Evolutionary conservation across 2,329 filamentous ascomycete genomes (phyloP).

Genomic region (Exophiala sideris): DNA sequence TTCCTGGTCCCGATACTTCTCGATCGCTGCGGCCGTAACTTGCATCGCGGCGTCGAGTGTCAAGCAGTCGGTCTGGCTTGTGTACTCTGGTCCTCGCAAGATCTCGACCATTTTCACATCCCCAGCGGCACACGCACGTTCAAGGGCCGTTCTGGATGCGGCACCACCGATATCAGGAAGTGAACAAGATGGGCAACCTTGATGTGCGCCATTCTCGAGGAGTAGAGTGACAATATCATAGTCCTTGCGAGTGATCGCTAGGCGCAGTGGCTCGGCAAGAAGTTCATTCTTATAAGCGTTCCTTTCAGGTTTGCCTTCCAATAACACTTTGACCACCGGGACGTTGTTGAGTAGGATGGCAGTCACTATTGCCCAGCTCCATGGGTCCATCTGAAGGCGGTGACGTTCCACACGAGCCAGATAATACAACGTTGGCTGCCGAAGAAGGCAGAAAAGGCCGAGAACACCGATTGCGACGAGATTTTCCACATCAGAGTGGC

Average conservation of each 20-base stretch:
- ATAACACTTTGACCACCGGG: not conserved
- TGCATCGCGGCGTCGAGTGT: not conserved
- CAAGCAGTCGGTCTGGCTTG: not conserved
- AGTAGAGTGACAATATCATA: conserved; percentile 1
- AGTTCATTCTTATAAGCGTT: not conserved
- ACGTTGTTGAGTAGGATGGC: not conserved
- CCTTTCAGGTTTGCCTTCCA: not conserved
- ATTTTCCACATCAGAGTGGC: not conserved
- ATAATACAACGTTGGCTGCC: not conserved
- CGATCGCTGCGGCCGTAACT: not conserved
- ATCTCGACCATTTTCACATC: conserved; percentile 2
- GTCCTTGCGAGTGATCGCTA: not conserved
- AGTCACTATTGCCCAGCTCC: conserved; percentile 5
- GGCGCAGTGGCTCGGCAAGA: conserved; percentile 3
- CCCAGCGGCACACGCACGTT: not conserved
- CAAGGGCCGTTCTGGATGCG: not conserved
- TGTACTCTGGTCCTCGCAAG: conserved; percentile 1
- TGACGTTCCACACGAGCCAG: not conserved
- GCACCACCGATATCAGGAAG: no score
- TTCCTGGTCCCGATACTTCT: not conserved
- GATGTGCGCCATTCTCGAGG: conserved; percentile 2
- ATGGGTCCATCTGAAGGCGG: not conserved
- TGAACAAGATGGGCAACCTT: not conserved
- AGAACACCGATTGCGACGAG: not conserved
- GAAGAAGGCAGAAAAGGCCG: conserved; percentile 1